Base-by-base conservation (phyloP, 805 yeast species). In the Kluyveromyces nonfermentans region DNA sequence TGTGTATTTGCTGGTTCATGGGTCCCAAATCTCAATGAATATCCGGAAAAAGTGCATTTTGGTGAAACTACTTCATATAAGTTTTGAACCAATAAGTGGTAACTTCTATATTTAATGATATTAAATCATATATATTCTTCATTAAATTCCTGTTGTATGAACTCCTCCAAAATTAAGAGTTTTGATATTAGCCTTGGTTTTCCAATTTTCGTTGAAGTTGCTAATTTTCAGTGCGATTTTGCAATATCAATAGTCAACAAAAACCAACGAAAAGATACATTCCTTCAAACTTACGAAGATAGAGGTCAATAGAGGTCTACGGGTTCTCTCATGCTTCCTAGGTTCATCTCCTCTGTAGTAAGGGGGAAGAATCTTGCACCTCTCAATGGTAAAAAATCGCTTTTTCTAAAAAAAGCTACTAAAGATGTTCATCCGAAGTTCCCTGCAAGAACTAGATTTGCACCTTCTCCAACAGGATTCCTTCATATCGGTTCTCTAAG, bases 381-480 rank as follows among this genome's bases (percentile, higher is more conserved):
- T 8, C 34, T 38, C n/a, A 28, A 15, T 9, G 22, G 33, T 22
- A 46, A 38, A 19, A 51, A 44, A 40, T 37, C 47, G 1, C 36
- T 50, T 6, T 17, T 46, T 2, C 35, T 54, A 2, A 53, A 46
- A 41, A 51, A 50, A 34, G 54, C 55, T 4, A 34, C 37, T 5
- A 47, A 38, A 21, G 55, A 61, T 34, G 51, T 68, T 8, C 74
- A 71, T 37, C 77, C 80, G 1, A 50, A 45, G 1, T 31, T 47
- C 0, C 87, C 93, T 0, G 94, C 80, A 0, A 64, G 96, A 50
- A 85, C 97, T 1, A 67, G 99, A 50, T 93, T 93, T 64, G 99
- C 99, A 0, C 98, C 99, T 0, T 88, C 97, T 1, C 99, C 99
- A 1, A 93, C 99, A 0, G 99, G 99, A 0, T 77, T 77, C 48